Percentiles rank a stretch among this genome's conserved stretches.
phyloP scores from a whole-genome alignment of 139 green algal genomes.

The Yamagishiella unicocca region DNA sequence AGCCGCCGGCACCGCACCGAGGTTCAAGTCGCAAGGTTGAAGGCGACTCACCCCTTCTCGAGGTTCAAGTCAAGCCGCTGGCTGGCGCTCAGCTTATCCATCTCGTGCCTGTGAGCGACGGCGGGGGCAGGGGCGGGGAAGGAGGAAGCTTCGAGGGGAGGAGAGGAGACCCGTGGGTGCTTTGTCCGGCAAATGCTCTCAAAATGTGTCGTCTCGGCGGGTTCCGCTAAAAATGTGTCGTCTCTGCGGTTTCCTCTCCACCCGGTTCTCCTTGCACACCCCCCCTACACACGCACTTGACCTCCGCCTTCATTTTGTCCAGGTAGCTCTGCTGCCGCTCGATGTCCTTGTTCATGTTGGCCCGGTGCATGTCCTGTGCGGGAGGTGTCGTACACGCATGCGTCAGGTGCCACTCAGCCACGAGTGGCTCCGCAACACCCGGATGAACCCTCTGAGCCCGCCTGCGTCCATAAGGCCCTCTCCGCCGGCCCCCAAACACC shows the following conservation, averaged over 20 bases:
- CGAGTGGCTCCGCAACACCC: no score
- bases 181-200: neutral
- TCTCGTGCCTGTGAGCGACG: conserved; percentile 82
- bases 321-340: conserved; percentile 88
- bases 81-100: conserved; percentile 94
- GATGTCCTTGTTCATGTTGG: conserved; percentile 81
- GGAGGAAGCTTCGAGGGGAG: neutral
- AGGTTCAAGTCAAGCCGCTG: conserved; percentile 96
- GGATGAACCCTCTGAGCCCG: no score
- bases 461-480: no score
- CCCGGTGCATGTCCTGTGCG: conserved; percentile 70
- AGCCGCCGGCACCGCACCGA: no score
- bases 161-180: neutral
- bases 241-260: neutral
- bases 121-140: neutral
- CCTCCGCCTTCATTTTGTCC: conserved; percentile 92
- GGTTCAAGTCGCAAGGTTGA: neutral
- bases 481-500: no score
- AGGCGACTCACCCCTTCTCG: conserved; percentile 87
- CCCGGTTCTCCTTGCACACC: neutral
- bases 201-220: neutral
- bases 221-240: neutral
- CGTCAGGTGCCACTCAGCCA: no score
- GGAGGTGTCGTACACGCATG: no score
- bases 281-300: conserved; percentile 63